A percentile compares a stretch with the other conserved stretches of the same genome.
These are phyloP conservation scores for Yamadazyma taylorii DNA, from an alignment of 1,139 yeast species.

Conservation along the genomic window DNA sequence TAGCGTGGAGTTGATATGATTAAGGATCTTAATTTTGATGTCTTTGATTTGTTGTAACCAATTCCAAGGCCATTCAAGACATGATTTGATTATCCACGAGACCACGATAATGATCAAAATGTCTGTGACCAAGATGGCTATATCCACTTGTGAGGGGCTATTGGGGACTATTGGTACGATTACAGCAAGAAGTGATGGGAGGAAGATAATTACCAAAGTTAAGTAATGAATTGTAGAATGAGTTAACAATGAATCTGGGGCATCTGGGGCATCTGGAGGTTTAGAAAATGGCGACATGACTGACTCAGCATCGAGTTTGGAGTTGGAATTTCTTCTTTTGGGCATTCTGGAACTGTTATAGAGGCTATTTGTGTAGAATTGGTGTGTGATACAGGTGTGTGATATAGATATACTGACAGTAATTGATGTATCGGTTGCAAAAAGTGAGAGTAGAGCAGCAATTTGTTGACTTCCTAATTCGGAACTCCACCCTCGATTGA, in stretches of 20 bases:
- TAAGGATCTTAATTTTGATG: slow-evolving; percentile 20
- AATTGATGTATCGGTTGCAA: neutral
- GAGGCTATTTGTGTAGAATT: neutral
- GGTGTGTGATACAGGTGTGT: neutral
- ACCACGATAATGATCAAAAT: slow-evolving; percentile 27
- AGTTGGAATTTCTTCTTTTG: too few species aligned
- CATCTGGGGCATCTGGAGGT: neutral
- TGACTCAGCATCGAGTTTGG: slow-evolving; percentile 6
- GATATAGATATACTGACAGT: too few species aligned
- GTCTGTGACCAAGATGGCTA: slow-evolving; percentile 26
- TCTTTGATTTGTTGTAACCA: slow-evolving; percentile 29
- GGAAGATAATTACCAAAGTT: slow-evolving; percentile 10
- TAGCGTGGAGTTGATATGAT: slow-evolving; percentile 17
- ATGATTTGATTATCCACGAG: slow-evolving; percentile 27
- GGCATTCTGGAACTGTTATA: too few species aligned
- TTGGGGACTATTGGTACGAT: slow-evolving; percentile 15
- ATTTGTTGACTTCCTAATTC: slow-evolving; percentile 3
- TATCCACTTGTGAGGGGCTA: slow-evolving; percentile 11
- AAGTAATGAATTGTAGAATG: slow-evolving; percentile 5
- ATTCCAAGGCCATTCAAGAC: slow-evolving; percentile 39
- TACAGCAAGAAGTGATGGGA: slow-evolving; percentile 17
- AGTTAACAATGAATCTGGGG: too few species aligned
- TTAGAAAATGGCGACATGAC: slow-evolving; percentile 5
- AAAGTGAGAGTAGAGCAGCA: neutral
- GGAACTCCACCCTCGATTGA: slow-evolving; percentile 4